Evolutionary conservation across 495 filamentous ascomycete genomes (phyloP).

Genomic region (Astrothelium subdiscretum): DNA sequence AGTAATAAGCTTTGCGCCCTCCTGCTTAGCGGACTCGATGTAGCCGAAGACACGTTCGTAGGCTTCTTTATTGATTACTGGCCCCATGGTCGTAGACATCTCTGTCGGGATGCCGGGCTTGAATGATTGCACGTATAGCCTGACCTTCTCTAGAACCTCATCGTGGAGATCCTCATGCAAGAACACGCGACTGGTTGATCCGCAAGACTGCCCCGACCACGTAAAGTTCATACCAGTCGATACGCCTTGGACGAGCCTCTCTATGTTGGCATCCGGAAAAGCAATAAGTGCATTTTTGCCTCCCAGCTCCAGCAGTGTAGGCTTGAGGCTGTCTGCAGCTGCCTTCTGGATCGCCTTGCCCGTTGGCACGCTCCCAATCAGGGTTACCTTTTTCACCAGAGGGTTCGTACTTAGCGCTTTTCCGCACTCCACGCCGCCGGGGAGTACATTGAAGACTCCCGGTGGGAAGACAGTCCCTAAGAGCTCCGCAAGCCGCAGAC

Average conservation of each 20-base stretch:
- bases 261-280: slow-evolving; percentile 77
- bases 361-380: slow-evolving; percentile 77
- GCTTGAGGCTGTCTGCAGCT: slow-evolving; percentile 76
- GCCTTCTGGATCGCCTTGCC: slow-evolving; percentile 85
- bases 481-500: slow-evolving; percentile 69
- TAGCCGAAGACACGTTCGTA: slow-evolving; percentile 76
- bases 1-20: slow-evolving; percentile 67
- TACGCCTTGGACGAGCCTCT: slow-evolving; percentile 52
- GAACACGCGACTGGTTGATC: slow-evolving; percentile 75
- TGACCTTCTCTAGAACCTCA: slow-evolving; percentile 63
- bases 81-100: slow-evolving; percentile 78
- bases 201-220: slow-evolving; percentile 87
- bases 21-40: slow-evolving; percentile 68
- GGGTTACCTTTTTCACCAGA: slow-evolving; percentile 79
- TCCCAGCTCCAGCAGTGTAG: slow-evolving; percentile 84
- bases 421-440: slow-evolving; percentile 69
- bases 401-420: slow-evolving; percentile 64
- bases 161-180: slow-evolving; percentile 78
- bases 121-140: slow-evolving; percentile 52
- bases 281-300: slow-evolving; percentile 83
- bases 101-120: slow-evolving; percentile 78
- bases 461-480: slow-evolving; percentile 84
- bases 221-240: slow-evolving; percentile 32
- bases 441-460: slow-evolving; percentile 83
- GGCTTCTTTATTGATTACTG: slow-evolving; percentile 78